Conservation (phyloP, 805 yeast genomes). For the Yarrowia sp. region DNA sequence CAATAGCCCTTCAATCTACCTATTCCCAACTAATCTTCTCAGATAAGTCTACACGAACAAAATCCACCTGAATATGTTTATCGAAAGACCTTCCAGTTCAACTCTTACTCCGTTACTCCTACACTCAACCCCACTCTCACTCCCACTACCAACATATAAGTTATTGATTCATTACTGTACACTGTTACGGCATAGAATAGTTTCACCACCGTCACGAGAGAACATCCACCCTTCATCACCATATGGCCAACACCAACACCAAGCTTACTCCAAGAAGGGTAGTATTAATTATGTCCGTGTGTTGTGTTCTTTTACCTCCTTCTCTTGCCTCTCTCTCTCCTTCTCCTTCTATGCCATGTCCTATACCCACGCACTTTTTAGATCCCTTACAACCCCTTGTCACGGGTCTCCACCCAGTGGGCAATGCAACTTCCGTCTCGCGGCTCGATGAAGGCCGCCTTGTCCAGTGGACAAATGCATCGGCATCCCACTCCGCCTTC, state of each 20-base stretch:
- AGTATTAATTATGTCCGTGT: slow-evolving; percentile 2
- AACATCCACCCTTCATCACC: no score
- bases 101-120: no score
- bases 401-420: slow-evolving; percentile 34
- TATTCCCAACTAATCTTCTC: no score
- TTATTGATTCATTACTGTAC: neutral
- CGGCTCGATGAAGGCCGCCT: slow-evolving; percentile 37
- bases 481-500: slow-evolving; percentile 73
- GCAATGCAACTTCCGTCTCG: slow-evolving; percentile 38
- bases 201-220: no score
- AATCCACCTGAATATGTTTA: no score
- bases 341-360: neutral
- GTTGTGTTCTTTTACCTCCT: neutral
- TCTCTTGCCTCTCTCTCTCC: neutral
- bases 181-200: neutral
- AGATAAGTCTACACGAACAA: no score
- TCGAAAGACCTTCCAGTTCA: no score
- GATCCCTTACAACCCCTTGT: neutral
- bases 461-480: slow-evolving; percentile 64
- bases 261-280: neutral
- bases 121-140: no score
- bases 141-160: neutral
- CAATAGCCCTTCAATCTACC: no score
- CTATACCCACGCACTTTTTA: neutral
- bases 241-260: no score